Evolutionary conservation across 2,329 filamentous ascomycete species (phyloP).

Genomic region (Magnaporthiopsis poae): DNA sequence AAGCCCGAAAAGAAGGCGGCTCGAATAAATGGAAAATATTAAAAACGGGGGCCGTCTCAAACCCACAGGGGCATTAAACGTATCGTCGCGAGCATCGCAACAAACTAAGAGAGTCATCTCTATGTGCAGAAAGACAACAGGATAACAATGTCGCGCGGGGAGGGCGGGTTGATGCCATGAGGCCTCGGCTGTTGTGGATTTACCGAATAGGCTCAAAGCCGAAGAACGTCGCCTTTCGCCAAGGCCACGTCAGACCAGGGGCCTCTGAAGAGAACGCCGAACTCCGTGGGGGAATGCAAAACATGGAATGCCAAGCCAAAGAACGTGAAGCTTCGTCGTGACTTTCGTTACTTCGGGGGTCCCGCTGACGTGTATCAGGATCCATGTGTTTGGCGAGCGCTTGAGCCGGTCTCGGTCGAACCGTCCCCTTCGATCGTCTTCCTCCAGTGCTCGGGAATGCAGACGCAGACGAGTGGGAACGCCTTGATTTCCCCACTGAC

Average conservation of each 20-base stretch:
- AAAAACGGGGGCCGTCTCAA: background rate
- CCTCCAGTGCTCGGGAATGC: conserved; percentile 87
- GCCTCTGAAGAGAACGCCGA: conserved; percentile 13
- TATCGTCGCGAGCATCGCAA: conserved; percentile 24
- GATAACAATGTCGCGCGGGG: conserved; percentile 9
- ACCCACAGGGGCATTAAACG: conserved; percentile 21
- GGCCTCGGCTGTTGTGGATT: conserved; percentile 4
- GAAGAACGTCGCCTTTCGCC: background rate
- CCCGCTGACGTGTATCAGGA: conserved; percentile 15
- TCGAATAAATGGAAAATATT: conserved; percentile 2
- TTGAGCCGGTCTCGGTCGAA: conserved; percentile 54
- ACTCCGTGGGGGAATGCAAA: conserved; percentile 21
- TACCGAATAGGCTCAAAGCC: background rate
- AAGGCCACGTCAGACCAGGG: background rate
- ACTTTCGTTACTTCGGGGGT: conserved; percentile 19
- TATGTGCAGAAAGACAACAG: conserved; percentile 19
- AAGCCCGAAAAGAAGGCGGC: background rate
- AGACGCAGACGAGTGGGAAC: conserved; percentile 93
- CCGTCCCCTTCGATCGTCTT: conserved; percentile 90
- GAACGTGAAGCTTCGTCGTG: conserved; percentile 19
- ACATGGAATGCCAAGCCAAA: conserved; percentile 17
- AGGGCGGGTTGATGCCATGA: conserved; percentile 4
- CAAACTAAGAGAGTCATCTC: conserved; percentile 16
- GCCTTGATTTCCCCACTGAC: conserved; percentile 83
- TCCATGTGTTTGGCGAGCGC: conserved; percentile 22